Evolutionary conservation across 2,329 filamentous ascomycete genomes (phyloP).

Genomic region (Nemania bipapillata): DNA sequence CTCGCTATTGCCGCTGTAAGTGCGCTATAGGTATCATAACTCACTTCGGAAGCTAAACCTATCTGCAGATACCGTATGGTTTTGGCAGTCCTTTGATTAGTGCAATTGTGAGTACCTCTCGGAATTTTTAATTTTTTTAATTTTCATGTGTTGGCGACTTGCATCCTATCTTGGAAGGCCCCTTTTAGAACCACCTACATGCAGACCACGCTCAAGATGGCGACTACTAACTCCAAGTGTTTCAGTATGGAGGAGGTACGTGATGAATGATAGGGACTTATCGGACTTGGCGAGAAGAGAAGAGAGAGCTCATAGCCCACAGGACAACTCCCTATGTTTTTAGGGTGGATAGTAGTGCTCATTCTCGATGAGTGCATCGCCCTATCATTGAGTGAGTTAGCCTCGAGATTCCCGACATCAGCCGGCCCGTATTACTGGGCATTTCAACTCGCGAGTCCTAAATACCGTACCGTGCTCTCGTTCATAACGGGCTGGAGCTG

Average conservation of each 20-base stretch:
- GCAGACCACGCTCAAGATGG: not conserved
- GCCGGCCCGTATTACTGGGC: conserved; percentile 66
- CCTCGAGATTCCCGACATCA: conserved; percentile 63
- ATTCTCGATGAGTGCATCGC: conserved; percentile 65
- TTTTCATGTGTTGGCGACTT: not conserved
- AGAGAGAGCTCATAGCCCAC: conserved; percentile 12
- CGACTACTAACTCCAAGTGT: not conserved
- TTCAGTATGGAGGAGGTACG: conserved; percentile 52
- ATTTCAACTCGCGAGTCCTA: conserved; percentile 59
- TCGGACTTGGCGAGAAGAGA: not conserved
- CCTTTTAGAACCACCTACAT: not conserved
- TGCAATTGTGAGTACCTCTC: conserved; percentile 34
- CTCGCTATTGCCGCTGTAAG: conserved; percentile 66
- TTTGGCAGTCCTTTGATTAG: conserved; percentile 54
- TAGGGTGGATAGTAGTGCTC: conserved; percentile 66
- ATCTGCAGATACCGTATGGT: conserved; percentile 63
- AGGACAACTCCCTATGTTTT: conserved; percentile 66
- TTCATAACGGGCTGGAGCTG: conserved; percentile 66
- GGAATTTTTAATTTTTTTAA: not conserved
- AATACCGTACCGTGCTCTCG: conserved; percentile 58
- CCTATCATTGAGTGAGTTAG: conserved; percentile 62
- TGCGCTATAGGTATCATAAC: not conserved
- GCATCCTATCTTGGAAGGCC: not conserved
- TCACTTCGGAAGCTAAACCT: conserved; percentile 12
- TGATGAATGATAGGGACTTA: not conserved